A percentile compares a stretch with the other conserved stretches of the same genome.
Evolutionary conservation across 2,329 filamentous ascomycete species (phyloP).

Genomic region (Ustulina deusta): DNA sequence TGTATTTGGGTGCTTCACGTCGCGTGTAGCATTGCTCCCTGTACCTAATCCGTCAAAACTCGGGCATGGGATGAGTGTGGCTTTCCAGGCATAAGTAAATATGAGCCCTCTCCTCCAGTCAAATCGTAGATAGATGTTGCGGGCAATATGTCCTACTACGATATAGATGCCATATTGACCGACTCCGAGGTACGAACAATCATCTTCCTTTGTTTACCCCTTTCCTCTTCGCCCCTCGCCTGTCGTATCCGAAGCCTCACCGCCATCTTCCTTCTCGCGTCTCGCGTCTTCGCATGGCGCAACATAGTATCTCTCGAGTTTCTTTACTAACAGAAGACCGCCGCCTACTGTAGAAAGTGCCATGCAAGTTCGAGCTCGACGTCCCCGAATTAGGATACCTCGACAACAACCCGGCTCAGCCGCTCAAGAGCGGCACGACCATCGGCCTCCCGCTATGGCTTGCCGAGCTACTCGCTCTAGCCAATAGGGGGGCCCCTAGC

Average conservation of each 20-base stretch:
- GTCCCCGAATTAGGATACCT: slow-evolving; percentile 89
- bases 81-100: slow-evolving; percentile 1
- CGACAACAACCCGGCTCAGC: slow-evolving; percentile 78
- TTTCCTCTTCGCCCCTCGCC: not conserved
- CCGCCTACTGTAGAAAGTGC: slow-evolving; percentile 77
- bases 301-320: not conserved
- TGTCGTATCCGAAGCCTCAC: not conserved
- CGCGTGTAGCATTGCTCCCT: too few species aligned
- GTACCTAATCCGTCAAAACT: not conserved
- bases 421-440: slow-evolving; percentile 83
- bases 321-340: slow-evolving; percentile 22
- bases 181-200: slow-evolving; percentile 75
- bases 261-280: not conserved
- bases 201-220: slow-evolving; percentile 3
- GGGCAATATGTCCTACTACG: slow-evolving; percentile 79
- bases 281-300: not conserved
- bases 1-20: too few species aligned
- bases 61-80: slow-evolving; percentile 4
- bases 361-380: slow-evolving; percentile 93
- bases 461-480: slow-evolving; percentile 89
- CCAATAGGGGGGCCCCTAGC: slow-evolving; percentile 57
- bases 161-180: slow-evolving; percentile 85
- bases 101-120: slow-evolving; percentile 18
- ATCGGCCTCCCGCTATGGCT: slow-evolving; percentile 93
- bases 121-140: slow-evolving; percentile 13